Evolutionary conservation across 2,329 filamentous ascomycete species (phyloP), one percentile per base, ranked within the genome.

Genomic region (Penicillium crustosum): DNA sequence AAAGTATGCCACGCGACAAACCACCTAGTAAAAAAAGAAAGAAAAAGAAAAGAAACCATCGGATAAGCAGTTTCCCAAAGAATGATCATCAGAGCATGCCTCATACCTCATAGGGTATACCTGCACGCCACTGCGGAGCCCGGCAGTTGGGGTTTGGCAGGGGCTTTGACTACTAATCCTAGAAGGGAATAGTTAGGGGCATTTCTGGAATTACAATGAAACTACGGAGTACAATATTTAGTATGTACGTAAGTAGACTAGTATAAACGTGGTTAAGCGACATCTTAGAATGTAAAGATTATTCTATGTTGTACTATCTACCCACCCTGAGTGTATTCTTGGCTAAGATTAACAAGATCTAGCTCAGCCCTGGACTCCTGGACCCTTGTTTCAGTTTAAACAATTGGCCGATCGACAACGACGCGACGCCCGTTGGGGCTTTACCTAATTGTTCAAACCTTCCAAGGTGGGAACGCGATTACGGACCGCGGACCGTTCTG

Each of bases 131-230:
- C 61, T 55, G 53, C 56, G 56, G 44, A 59, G 61, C 59, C 49
- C 64, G 64, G 64, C 60, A 66, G 54, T 66, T 66, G 60, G 23
- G 38, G 23, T 59, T 62, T 59, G 54, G 54, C 58, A 61, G 45
- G 49, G 31, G 13, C 5, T 25, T 43, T 52, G 17, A 5, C 35
- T 53, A 21, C 57, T 65, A 66, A 56, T 36, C 63, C 61, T 10
- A 39, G 53, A 55, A 29, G 3, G 50, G 59, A 33, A 35, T 60
- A 61, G 55, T 52, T 49, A 17, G 29, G 15, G 10, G 5, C 2
- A 33, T 29, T 39, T 50, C 25, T 50, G n/a, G 8, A 27, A 41
- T 23, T 35, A 38, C 21, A 38, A 36, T 36, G n/a, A 19, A 21
- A 12, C 12, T 15, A 12, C n/a, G n/a, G n/a, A n/a, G n/a, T n/a